Evolutionary conservation across 116 monocot species (phyloP).

Genomic region (Posidonia oceanica): DNA sequence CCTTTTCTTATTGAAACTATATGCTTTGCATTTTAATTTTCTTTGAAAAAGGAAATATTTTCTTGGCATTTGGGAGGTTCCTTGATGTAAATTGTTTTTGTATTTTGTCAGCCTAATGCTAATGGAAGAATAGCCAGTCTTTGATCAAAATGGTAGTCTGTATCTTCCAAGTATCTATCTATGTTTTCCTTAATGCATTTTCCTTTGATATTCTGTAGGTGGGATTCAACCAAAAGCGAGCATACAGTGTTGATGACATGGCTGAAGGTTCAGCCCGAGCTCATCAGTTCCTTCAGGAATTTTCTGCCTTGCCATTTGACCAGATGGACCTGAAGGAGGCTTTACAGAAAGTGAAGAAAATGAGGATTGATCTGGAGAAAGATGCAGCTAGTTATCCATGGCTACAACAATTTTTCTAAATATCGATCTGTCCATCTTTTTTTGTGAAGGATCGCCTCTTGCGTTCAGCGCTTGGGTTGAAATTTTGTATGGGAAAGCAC

Average conservation of each 20-base stretch:
- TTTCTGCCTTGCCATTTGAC: constrained; percentile 55
- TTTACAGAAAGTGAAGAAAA: constrained; percentile 33
- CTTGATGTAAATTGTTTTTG: too few species aligned
- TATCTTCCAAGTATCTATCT: too few species aligned
- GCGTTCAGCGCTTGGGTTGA: too few species aligned
- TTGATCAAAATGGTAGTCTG: too few species aligned
- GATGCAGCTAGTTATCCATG: constrained; percentile 58
- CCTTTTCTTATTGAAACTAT: too few species aligned
- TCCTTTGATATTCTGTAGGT: constrained; percentile 13
- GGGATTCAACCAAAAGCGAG: constrained; percentile 33
- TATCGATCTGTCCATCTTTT: neutral
- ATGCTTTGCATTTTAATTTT: too few species aligned
- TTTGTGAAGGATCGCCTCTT: neutral
- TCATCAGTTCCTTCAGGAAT: constrained; percentile 62
- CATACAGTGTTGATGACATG: constrained; percentile 36
- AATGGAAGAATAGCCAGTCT: neutral
- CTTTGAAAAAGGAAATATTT: neutral
- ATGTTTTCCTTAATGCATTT: neutral
- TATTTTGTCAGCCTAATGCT: neutral
- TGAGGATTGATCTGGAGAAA: constrained; percentile 47
- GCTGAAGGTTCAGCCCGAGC: constrained; percentile 56
- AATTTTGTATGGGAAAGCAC: too few species aligned
- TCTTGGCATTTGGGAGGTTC: too few species aligned
- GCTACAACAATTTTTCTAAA: constrained; percentile 77
- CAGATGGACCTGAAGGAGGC: constrained; percentile 48